Evolutionary conservation across 2,329 filamentous ascomycete species (phyloP).

Genomic region (Corynespora cassiicola): DNA sequence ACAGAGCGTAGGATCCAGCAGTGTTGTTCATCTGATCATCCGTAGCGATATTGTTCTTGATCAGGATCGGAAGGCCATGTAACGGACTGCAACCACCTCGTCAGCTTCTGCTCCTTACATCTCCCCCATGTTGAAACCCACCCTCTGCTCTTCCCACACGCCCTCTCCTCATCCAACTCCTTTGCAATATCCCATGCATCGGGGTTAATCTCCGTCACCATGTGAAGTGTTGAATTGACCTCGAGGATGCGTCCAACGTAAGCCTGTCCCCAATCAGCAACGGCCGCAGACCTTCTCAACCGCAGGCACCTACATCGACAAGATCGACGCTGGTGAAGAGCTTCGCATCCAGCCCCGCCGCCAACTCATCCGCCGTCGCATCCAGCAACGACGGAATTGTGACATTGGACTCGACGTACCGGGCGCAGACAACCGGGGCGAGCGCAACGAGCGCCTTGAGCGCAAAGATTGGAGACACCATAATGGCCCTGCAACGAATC

Average conservation of each 20-base stretch:
- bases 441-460: conserved; percentile 23
- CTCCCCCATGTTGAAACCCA: no score
- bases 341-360: conserved; percentile 54
- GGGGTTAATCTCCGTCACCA: conserved; percentile 63
- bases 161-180: conserved; percentile 56
- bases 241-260: conserved; percentile 60
- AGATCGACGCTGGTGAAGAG: conserved; percentile 65
- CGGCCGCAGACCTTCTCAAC: not conserved
- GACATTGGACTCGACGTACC: not conserved
- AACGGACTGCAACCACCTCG: conserved; percentile 62
- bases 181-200: conserved; percentile 59
- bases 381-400: conserved; percentile 54
- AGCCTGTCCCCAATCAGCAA: conserved; percentile 39
- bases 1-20: conserved; percentile 68
- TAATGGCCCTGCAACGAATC: conserved; percentile 16
- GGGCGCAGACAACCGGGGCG: not conserved
- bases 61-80: conserved; percentile 69
- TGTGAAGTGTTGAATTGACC: conserved; percentile 60
- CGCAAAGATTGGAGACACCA: conserved; percentile 26
- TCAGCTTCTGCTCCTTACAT: no score
- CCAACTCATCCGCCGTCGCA: conserved; percentile 59
- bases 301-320: conserved; percentile 42
- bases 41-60: conserved; percentile 74
- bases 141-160: conserved; percentile 55
- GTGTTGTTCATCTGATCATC: conserved; percentile 68